Evolutionary conservation across 2,329 filamentous ascomycete genomes (phyloP).

Genomic region (Fusarium armeniacum): DNA sequence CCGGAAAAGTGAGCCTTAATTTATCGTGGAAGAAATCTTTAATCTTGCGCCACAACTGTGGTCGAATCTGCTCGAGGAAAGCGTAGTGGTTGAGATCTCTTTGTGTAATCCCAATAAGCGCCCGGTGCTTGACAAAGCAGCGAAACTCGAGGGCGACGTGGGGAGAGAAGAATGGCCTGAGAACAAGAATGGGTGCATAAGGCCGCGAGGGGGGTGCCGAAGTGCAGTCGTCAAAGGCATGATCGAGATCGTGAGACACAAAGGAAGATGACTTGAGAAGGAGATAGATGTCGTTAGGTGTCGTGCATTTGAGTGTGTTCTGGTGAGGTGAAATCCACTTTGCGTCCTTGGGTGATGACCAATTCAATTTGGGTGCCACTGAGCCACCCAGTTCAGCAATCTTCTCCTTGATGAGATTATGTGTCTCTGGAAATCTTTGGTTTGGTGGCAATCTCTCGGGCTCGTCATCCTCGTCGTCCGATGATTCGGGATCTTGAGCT

Average conservation of each 20-base stretch:
- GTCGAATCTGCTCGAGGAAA: slow-evolving; percentile 77
- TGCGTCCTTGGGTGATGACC: slow-evolving; percentile 96
- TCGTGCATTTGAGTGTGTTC: slow-evolving; percentile 92
- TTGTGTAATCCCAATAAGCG: slow-evolving; percentile 86
- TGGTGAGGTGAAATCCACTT: slow-evolving; percentile 87
- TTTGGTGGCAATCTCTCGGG: slow-evolving; percentile 62
- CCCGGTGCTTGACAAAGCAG: slow-evolving; percentile 89
- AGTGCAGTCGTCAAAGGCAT: slow-evolving; percentile 83
- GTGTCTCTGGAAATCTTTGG: slow-evolving; percentile 76
- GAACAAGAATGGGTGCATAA: slow-evolving; percentile 83
- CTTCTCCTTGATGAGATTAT: slow-evolving; percentile 79
- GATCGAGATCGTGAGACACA: slow-evolving; percentile 91
- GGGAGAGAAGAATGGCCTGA: slow-evolving; percentile 88
- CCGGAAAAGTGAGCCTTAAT: slow-evolving; percentile 83
- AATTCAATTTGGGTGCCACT: slow-evolving; percentile 94
- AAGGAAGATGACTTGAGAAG: slow-evolving; percentile 96
- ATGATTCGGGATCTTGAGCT: slow-evolving; percentile 61
- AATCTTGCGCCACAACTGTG: slow-evolving; percentile 76
- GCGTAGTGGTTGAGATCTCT: slow-evolving; percentile 91
- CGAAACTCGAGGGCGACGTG: slow-evolving; percentile 95
- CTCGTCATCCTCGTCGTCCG: slow-evolving; percentile 64
- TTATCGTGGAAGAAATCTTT: slow-evolving; percentile 82
- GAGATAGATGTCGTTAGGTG: slow-evolving; percentile 91
- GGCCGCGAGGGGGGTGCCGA: slow-evolving; percentile 57
- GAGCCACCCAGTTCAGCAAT: slow-evolving; percentile 87